A percentile compares a stretch with the other conserved stretches of the same genome.
Evolutionary conservation across 768 basidiomycete genomes (phyloP).

Genomic region (Trametes cinnabarina): DNA sequence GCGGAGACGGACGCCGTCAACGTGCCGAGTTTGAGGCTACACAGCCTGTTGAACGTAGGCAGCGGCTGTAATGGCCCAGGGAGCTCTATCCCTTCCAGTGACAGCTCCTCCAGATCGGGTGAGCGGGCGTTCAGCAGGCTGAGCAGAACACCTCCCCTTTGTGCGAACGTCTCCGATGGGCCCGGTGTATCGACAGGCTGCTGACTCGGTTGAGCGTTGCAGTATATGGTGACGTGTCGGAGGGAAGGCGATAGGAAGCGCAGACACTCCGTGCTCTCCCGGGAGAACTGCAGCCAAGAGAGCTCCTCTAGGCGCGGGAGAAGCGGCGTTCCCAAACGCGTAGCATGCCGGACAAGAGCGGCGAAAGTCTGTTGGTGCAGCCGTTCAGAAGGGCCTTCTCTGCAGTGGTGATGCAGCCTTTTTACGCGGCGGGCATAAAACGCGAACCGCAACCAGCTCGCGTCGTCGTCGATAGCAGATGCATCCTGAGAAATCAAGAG

Average conservation of each 20-base stretch:
- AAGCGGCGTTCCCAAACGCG: not conserved
- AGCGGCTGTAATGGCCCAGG: not conserved
- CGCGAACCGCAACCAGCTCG: conserved; percentile 3
- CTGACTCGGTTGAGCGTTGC: not conserved
- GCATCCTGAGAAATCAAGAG: not conserved
- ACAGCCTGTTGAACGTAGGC: conserved; percentile 3
- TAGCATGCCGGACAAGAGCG: not conserved
- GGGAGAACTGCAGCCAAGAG: conserved; percentile 13
- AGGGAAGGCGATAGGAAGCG: conserved; percentile 10
- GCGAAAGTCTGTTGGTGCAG: conserved; percentile 1
- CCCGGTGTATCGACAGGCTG: not conserved
- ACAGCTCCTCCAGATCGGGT: conserved; percentile 8
- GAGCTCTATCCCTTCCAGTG: conserved; percentile 7
- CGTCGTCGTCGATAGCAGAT: not conserved
- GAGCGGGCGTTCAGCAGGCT: not conserved
- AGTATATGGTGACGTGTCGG: conserved; percentile 6
- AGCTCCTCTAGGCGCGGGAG: conserved; percentile 14
- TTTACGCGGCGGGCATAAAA: conserved; percentile 12
- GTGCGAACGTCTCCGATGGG: not conserved
- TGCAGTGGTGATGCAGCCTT: conserved; percentile 9
- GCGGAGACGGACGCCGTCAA: not conserved
- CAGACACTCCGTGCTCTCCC: not conserved
- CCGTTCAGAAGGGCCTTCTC: not conserved
- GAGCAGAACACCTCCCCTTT: not conserved
- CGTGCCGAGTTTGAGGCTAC: conserved; percentile 5